Evolutionary conservation across 148 eudicot genomes (phyloP), one percentile per base, ranked within the genome.

Genomic region (Vaccinium corymbosum): DNA sequence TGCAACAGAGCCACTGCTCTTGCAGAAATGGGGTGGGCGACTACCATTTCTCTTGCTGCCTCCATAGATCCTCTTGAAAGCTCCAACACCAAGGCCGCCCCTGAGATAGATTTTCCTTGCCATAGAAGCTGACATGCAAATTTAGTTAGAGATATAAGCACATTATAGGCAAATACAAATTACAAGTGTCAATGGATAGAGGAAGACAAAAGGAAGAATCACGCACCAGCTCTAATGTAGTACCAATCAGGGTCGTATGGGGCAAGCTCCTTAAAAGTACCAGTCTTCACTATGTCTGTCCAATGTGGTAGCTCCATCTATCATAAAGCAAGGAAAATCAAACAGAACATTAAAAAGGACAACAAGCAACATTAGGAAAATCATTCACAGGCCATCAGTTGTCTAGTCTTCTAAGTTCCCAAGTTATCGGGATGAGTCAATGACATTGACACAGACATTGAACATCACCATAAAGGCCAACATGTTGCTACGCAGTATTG

Each of bases 91-190:
- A 84, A 95, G 78, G 55, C 98, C 98, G 15, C 98, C 97, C 85
- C 98, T 92, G 78, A 92, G 73, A 85, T 95, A 95, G 77, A 95
- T 88, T 84, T 95, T 95, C 90, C 98, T 92, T 35, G 97, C 98
- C 91, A 93, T 94, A 35, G 98, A 94, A 75, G 98, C 97, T 93
- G 83, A 19, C 71, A 52, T 6, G 12, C 22, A 66, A 79, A 27
- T 29, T 16, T 9, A 64, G 38, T 68, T 22, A 9, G 29, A 64
- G 51, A 76, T 17, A 13, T 14, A 62, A 11, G n/a, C 19, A 12
- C 7, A 52, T 27, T 29, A 29, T 32, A 38, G 17, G 61, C 2
- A 53, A 2, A 52, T 42, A 53, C 56, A 27, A 19, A 15, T 22
- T 11, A 16, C 52, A 8, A 2, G 27, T 20, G 22, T 19, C 20